Evolutionary conservation across 139 green algal species (phyloP).

Genomic region (Chlorella sp.): DNA sequence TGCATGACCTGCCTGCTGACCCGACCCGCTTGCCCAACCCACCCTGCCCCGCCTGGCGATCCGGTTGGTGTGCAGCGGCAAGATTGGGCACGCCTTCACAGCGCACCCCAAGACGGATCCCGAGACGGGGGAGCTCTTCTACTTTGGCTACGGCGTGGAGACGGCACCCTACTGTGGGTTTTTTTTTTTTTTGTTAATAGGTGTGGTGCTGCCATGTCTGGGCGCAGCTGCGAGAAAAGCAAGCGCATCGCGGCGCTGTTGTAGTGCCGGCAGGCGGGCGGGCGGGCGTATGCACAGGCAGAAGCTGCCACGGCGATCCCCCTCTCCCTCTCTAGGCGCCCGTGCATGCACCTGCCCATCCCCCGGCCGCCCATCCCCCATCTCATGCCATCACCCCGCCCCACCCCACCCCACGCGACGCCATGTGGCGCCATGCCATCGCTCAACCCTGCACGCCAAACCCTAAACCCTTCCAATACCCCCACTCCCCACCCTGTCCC

Average conservation of each 20-base stretch:
- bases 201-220: not conserved
- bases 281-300: not conserved
- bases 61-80: not conserved
- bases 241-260: not conserved
- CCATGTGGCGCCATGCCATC: no score
- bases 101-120: slow-evolving; percentile 87
- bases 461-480: no score
- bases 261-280: no score
- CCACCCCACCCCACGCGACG: not conserved
- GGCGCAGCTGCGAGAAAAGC: not conserved
- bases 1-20: not conserved
- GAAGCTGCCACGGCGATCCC: not conserved
- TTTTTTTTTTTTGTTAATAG: no score
- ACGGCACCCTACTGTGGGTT: slow-evolving; percentile 37
- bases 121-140: slow-evolving; percentile 54
- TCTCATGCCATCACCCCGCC: not conserved
- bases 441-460: no score
- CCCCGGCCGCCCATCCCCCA: not conserved
- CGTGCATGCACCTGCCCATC: no score
- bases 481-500: no score
- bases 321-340: not conserved
- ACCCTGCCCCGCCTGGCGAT: no score
- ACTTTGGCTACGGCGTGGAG: slow-evolving; percentile 63
- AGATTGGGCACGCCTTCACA: slow-evolving; percentile 69
- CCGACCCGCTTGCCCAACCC: no score